Conservation (phyloP, 768 basidiomycete species). For the Leucocoprinus birnbaumii region DNA sequence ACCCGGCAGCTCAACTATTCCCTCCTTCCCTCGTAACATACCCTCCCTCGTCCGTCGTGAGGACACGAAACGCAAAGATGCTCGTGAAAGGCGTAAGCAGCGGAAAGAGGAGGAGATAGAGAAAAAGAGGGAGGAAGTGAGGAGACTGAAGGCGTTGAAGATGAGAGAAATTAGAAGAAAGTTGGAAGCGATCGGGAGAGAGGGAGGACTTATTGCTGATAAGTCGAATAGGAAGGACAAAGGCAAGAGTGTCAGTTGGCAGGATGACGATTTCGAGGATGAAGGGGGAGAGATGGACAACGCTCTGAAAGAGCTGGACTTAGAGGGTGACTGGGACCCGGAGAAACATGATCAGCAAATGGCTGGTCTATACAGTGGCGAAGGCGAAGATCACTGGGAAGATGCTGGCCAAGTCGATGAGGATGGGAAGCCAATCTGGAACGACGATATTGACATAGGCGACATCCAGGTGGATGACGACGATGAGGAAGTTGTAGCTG, state of each 20-base stretch:
- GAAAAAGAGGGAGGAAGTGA: slow-evolving; percentile 77
- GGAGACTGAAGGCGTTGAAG: slow-evolving; percentile 79
- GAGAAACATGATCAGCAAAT: slow-evolving; percentile 82
- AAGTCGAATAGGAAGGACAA: slow-evolving; percentile 32
- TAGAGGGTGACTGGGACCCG: slow-evolving; percentile 94
- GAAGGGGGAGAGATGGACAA: slow-evolving; percentile 27
- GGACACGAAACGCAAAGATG: slow-evolving; percentile 79
- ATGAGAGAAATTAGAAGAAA: slow-evolving; percentile 77
- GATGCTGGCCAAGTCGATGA: slow-evolving; percentile 34
- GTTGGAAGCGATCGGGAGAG: slow-evolving; percentile 67
- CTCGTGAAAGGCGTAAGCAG: slow-evolving; percentile 73
- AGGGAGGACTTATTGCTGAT: slow-evolving; percentile 54
- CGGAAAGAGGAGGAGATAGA: slow-evolving; percentile 77
- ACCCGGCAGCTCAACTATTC: slow-evolving; percentile 54
- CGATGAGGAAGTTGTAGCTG: slow-evolving; percentile 21
- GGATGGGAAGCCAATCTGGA: slow-evolving; percentile 82
- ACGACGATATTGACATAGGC: slow-evolving; percentile 84
- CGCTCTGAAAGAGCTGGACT: slow-evolving; percentile 70
- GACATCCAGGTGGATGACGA: slow-evolving; percentile 46
- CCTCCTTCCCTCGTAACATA: slow-evolving; percentile 75
- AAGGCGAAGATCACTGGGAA: slow-evolving; percentile 24
- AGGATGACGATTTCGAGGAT: slow-evolving; percentile 35
- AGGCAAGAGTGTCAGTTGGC: slow-evolving; percentile 7
- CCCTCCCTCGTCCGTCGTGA: slow-evolving; percentile 62
- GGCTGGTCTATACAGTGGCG: slow-evolving; percentile 58